Evolutionary conservation across 2,329 filamentous ascomycete genomes (phyloP).

Genomic region (Hymenoscyphus scutula): DNA sequence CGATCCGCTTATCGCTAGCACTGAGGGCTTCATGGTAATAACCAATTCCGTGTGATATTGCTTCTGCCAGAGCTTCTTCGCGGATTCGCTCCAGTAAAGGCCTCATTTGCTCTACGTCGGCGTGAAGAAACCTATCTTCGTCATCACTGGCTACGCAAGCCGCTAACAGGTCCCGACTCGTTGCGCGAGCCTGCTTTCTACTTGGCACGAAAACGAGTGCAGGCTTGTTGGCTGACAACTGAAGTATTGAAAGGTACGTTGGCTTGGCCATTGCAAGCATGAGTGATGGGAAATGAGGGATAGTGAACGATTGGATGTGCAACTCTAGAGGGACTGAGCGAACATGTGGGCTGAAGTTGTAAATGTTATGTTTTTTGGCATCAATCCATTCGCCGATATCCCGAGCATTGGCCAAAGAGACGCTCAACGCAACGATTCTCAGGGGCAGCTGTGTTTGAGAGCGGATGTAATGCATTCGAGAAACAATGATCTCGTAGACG

Average conservation of each 20-base stretch:
- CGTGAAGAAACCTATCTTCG: constrained; percentile 89
- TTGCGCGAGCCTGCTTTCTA: constrained; percentile 87
- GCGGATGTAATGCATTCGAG: constrained; percentile 94
- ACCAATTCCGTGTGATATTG: constrained; percentile 87
- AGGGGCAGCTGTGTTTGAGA: constrained; percentile 81
- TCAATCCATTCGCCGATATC: constrained; percentile 98
- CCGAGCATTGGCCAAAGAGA: constrained; percentile 87
- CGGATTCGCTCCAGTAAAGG: constrained; percentile 81
- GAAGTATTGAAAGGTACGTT: constrained; percentile 82
- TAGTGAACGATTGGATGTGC: constrained; percentile 91
- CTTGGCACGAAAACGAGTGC: constrained; percentile 89
- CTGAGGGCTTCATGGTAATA: constrained; percentile 96
- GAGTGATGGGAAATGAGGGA: constrained; percentile 93
- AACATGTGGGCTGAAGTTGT: constrained; percentile 94
- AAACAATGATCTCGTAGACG: constrained; percentile 95
- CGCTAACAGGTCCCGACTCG: constrained; percentile 82
- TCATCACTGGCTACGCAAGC: constrained; percentile 85
- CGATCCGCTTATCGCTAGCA: constrained; percentile 86
- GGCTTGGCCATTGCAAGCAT: constrained; percentile 99
- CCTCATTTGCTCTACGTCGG: constrained; percentile 75
- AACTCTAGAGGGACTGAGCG: constrained; percentile 87
- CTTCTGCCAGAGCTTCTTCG: constrained; percentile 83
- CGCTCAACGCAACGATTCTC: constrained; percentile 85
- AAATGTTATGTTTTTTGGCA: constrained; percentile 95
- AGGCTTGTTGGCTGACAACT: constrained; percentile 85